Conservation (phyloP, 2,329 filamentous ascomycete genomes). For the Hymenoscyphus fructigenus region DNA sequence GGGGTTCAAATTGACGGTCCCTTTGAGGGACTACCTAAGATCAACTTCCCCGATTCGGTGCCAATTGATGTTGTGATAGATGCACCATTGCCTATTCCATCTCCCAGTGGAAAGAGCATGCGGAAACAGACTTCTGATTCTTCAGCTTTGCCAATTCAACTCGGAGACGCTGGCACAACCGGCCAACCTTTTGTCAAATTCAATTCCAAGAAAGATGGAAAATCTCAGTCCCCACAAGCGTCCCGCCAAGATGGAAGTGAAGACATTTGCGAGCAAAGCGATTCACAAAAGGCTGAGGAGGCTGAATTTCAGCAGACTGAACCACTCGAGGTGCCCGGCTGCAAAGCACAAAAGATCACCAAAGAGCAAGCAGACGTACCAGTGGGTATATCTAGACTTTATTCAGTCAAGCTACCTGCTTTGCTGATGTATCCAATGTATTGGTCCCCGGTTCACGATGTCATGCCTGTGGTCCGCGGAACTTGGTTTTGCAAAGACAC, state of each 20-base stretch:
- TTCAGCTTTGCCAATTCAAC: conserved; percentile 5
- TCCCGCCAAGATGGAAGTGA: conserved; percentile 12
- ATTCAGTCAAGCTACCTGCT: conserved; percentile 80
- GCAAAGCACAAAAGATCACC: conserved; percentile 35
- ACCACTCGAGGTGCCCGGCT: conserved; percentile 24
- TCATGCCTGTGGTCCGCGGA: conserved; percentile 76
- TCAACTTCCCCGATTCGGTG: background rate
- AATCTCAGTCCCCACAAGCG: conserved; percentile 4
- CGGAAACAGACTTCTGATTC: background rate
- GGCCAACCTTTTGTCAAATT: conserved; percentile 49
- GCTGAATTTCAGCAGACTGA: conserved; percentile 23
- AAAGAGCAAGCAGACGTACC: conserved; percentile 58
- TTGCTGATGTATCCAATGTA: conserved; percentile 95
- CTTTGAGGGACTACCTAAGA: background rate
- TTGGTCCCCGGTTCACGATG: conserved; percentile 91
- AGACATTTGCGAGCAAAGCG: background rate
- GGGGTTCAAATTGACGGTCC: background rate
- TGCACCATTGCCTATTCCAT: background rate
- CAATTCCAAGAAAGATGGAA: conserved; percentile 29
- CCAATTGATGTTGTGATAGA: background rate
- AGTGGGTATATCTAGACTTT: conserved; percentile 86
- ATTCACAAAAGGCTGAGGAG: conserved; percentile 17
- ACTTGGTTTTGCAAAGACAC: conserved; percentile 98
- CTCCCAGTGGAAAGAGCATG: background rate
- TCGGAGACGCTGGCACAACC: conserved; percentile 41